These are phyloP conservation scores for Eurotiales sp. DNA, from an alignment of 2,329 filamentous ascomycete genomes.

Conservation along the genomic window DNA sequence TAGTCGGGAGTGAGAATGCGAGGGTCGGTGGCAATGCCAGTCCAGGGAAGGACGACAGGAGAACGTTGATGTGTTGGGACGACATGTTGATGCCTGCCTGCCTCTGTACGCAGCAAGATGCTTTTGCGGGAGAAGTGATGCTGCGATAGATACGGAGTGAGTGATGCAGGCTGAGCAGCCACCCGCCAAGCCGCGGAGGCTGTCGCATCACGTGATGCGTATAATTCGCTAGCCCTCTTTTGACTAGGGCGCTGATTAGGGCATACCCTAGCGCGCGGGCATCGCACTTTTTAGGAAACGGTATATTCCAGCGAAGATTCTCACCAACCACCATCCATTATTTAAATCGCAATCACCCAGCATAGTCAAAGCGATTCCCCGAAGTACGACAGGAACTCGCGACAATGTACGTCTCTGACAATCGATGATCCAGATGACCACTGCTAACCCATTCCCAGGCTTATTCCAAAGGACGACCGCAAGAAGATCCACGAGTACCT, in stretches of 20 bases:
- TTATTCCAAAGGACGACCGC: constrained; percentile 99
- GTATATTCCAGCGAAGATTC: constrained; percentile 21
- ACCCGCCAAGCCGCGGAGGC: no score
- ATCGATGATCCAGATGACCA: neutral
- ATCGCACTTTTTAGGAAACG: constrained; percentile 32
- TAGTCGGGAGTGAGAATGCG: constrained; percentile 65
- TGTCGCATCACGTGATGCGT: constrained; percentile 7
- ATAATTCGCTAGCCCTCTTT: no score
- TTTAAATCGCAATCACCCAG: constrained; percentile 18
- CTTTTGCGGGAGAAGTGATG: no score
- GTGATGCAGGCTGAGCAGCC: no score
- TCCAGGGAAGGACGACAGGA: constrained; percentile 80
- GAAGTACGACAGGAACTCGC: constrained; percentile 52
- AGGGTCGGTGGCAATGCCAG: constrained; percentile 79
- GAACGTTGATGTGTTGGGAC: constrained; percentile 65
- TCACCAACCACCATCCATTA: constrained; percentile 33
- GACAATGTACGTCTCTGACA: constrained; percentile 44
- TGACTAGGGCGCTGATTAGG: constrained; percentile 12
- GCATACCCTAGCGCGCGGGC: constrained; percentile 15
- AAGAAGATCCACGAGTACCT: constrained; percentile 99
- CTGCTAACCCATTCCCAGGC: constrained; percentile 52
- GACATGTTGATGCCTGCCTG: constrained; percentile 46
- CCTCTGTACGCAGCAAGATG: neutral
- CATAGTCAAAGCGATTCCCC: constrained; percentile 53
- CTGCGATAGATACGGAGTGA: no score